Base-by-base conservation (phyloP, 2,329 filamentous ascomycete genomes). In the Fusarium sp. region DNA sequence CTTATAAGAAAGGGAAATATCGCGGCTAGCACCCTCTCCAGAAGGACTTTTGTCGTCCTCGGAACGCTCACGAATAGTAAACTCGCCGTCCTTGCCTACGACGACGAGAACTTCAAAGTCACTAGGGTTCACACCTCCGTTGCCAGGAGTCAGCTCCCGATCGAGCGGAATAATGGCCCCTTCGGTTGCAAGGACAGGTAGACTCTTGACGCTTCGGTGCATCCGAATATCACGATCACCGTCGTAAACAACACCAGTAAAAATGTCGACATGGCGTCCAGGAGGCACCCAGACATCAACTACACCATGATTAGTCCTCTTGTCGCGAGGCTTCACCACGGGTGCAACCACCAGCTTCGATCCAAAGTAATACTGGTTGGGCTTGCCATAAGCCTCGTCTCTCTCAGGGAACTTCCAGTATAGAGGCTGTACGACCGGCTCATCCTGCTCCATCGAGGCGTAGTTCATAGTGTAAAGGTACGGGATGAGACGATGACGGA, bases 281-380 rank as follows among this genome's bases (percentile, higher is more conserved):
- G 79, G 79, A 4, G 87, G 86, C 0, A 89, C 72, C 87, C 87
- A 89, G 0, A 79, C 80, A 25, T 80, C 79, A 1, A 81, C 80
- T 7, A 75, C 74, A 2, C 78, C 83, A 25, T 83, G 75, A 12
- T 80, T 79, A 0, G 83, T 83, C 22, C 70, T 74, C 3, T 55
- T 62, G 63, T 84, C 79, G 24, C 80, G 76, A 0, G 84, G 84
- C 6, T 76, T 74, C 1, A 83, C 84, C 40, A 89, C 82, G 0
- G 87, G 86, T 0, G 79, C 79, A 0, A 88, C 83, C 4, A 89
- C 73, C 12, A 89, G 72, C 25, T 83, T 76, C 0, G 80, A 78
- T 2, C 86, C 87, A 62, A 88, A 88, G 64, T 79, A 80, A 70
- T 83, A 89, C 69, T 88, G 79, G 61, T 87, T 88, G 0, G 80